Evolutionary conservation across 306 rosid genomes (phyloP).

Genomic region (Cucumis melo): DNA sequence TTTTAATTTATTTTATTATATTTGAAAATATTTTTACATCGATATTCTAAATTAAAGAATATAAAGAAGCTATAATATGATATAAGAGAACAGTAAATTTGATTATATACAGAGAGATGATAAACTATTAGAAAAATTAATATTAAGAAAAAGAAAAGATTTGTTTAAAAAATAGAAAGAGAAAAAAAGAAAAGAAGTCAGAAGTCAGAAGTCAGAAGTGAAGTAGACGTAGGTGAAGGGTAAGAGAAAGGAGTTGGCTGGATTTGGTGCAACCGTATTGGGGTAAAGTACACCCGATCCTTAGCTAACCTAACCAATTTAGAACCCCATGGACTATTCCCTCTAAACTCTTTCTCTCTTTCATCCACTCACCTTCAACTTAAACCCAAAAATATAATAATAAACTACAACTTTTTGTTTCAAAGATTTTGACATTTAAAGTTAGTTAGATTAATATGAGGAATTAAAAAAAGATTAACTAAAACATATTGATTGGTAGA

Average conservation of each 20-base stretch:
- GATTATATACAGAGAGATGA: not conserved
- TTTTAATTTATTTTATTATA: too few relatives aligned
- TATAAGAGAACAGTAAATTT: too few relatives aligned
- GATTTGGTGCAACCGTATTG: slow-evolving; percentile 42
- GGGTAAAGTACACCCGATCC: slow-evolving; percentile 35
- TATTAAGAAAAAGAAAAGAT: too few relatives aligned
- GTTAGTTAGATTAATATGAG: too few relatives aligned
- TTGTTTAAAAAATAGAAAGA: not conserved
- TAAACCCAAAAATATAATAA: not conserved
- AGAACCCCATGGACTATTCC: not conserved
- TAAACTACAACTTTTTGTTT: too few relatives aligned
- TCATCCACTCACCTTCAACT: not conserved
- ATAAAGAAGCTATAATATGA: too few relatives aligned
- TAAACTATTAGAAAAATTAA: not conserved
- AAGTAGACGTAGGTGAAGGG: not conserved
- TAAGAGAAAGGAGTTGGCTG: slow-evolving; percentile 17
- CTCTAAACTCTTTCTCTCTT: not conserved
- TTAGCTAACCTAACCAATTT: slow-evolving; percentile 13
- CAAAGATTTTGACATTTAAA: too few relatives aligned
- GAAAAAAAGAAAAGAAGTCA: not conserved
- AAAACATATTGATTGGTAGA: too few relatives aligned
- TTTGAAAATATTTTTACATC: too few relatives aligned
- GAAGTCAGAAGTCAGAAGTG: too few relatives aligned
- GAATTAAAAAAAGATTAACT: too few relatives aligned
- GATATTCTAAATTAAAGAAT: too few relatives aligned